Percentiles rank a stretch among this genome's conserved stretches.
Evolutionary conservation across 2,329 filamentous ascomycete genomes (phyloP).

Genomic region (Aureobasidium sp.): DNA sequence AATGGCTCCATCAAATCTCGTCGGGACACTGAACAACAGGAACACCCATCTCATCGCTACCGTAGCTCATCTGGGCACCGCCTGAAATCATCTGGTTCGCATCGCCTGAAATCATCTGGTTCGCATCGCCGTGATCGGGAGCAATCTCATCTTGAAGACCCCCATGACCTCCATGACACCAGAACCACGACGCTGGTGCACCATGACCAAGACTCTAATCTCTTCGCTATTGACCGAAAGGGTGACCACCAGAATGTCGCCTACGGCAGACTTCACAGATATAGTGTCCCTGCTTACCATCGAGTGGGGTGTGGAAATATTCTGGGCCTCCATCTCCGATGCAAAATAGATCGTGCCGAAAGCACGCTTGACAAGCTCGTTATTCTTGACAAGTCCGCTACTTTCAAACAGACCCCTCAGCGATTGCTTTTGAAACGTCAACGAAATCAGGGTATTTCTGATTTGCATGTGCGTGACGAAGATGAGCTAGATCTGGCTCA

Average conservation of each 20-base stretch:
- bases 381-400: slow-evolving; percentile 5
- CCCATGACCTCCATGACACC: neutral
- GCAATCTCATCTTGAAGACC: neutral
- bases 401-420: slow-evolving; percentile 33
- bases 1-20: neutral
- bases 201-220: slow-evolving; percentile 25
- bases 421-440: slow-evolving; percentile 40
- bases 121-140: neutral
- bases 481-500: slow-evolving; percentile 11
- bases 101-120: neutral
- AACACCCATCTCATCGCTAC: neutral
- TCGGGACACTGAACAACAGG: neutral
- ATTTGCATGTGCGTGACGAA: neutral
- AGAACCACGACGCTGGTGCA: neutral
- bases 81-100: neutral
- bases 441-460: slow-evolving; percentile 53
- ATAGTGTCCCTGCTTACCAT: slow-evolving; percentile 75
- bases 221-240: slow-evolving; percentile 74
- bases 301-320: slow-evolving; percentile 75
- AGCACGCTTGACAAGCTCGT: slow-evolving; percentile 53
- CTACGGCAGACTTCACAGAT: slow-evolving; percentile 79
- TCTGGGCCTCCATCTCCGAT: slow-evolving; percentile 67
- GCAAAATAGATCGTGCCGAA: slow-evolving; percentile 73
- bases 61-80: neutral
- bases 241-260: slow-evolving; percentile 80